Evolutionary conservation across 345 rosid species (phyloP).

Genomic region (Clausena lansium): DNA sequence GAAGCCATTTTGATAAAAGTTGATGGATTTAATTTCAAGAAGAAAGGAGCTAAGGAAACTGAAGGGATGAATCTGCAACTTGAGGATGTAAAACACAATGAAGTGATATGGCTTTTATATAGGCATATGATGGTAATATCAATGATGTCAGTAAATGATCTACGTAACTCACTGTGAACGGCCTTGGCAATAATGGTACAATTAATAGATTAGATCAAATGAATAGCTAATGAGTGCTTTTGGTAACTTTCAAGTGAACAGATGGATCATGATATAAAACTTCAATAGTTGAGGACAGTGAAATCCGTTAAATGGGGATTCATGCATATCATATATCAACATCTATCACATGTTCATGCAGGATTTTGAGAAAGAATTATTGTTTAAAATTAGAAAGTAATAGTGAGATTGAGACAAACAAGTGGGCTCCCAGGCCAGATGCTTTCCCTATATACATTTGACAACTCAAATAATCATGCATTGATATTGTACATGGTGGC

Average conservation of each 20-base stretch:
- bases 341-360: not conserved
- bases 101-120: not conserved
- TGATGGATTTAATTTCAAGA: not conserved
- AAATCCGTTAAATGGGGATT: not conserved
- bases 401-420: not conserved
- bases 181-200: not conserved
- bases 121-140: not conserved
- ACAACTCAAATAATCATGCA: not conserved
- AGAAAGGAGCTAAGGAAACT: not conserved
- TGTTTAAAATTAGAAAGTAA: not conserved
- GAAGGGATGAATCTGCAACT: not conserved
- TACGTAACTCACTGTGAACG: not conserved
- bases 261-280: too few relatives aligned
- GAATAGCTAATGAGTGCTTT: too few relatives aligned
- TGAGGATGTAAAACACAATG: not conserved
- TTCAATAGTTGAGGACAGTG: too few relatives aligned
- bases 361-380: not conserved
- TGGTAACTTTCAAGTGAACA: too few relatives aligned
- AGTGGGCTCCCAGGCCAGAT: not conserved
- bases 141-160: not conserved
- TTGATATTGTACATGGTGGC: not conserved
- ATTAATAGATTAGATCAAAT: too few relatives aligned
- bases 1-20: constrained; percentile 21
- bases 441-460: not conserved
- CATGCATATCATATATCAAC: not conserved